phyloP scores from a whole-genome alignment of 1,284 basidiomycete genomes.

The Wolfiporia cocos region DNA sequence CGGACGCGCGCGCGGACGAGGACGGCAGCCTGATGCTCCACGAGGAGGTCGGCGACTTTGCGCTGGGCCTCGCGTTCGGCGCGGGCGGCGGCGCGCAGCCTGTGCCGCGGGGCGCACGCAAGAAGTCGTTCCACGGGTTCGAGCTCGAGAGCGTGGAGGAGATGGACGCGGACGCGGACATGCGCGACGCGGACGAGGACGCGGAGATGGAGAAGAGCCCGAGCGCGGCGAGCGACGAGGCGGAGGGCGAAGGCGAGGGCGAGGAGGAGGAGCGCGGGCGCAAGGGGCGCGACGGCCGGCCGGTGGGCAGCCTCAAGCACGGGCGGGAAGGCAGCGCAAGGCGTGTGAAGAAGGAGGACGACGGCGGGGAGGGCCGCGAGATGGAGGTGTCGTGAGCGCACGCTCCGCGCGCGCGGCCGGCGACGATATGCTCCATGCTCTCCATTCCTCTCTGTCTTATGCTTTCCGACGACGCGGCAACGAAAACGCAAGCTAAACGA shows the following conservation, averaged over 20 bases:
- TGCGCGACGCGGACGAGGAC: constrained; percentile 19
- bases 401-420: no score
- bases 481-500: no score
- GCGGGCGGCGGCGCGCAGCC: constrained; percentile 4
- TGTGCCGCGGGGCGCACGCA: constrained; percentile 12
- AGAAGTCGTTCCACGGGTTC: constrained; percentile 20
- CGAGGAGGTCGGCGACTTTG: constrained; percentile 23
- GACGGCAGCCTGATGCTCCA: constrained; percentile 25
- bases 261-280: constrained; percentile 23
- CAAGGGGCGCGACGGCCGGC: constrained; percentile 24
- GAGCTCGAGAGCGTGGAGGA: constrained; percentile 28
- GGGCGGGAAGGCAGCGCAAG: no score
- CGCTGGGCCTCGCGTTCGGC: constrained; percentile 9
- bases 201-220: constrained; percentile 12
- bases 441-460: no score
- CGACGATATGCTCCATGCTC: no score
- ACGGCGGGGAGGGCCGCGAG: no score
- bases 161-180: constrained; percentile 21
- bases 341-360: no score
- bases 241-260: constrained; percentile 12
- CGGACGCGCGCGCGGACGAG: constrained; percentile 16
- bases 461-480: no score
- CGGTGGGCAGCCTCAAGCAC: no score
- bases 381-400: no score
- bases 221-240: constrained; percentile 14